phyloP scores from a whole-genome alignment of 306 rosid species.

The Dryas drummondii region DNA sequence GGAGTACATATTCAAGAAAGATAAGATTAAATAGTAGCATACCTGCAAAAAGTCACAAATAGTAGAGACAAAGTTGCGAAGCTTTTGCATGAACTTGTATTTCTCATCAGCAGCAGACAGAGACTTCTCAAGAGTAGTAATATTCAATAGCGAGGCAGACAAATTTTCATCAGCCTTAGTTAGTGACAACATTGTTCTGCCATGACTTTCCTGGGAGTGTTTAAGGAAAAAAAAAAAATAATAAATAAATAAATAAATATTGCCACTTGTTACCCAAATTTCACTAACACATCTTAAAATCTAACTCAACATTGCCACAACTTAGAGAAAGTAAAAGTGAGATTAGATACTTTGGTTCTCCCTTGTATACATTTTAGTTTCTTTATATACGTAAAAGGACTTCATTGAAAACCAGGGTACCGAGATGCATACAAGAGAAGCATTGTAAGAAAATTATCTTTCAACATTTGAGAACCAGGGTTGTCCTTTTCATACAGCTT shows the following conservation, averaged over 20 bases:
- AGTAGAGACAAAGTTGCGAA: conserved; percentile 65
- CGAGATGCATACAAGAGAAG: background rate
- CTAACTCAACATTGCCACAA: background rate
- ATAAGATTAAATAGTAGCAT: background rate
- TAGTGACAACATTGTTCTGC: conserved; percentile 55
- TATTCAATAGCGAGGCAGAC: conserved; percentile 72
- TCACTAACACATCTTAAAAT: background rate
- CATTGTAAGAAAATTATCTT: background rate
- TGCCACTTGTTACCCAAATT: background rate
- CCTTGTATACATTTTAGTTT: background rate
- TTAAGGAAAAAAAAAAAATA: background rate
- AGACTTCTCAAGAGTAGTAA: conserved; percentile 72
- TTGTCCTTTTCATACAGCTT: background rate
- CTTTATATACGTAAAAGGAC: background rate
- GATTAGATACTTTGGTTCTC: background rate
- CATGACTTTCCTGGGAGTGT: conserved; percentile 72
- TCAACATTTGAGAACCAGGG: background rate
- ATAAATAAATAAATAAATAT: background rate
- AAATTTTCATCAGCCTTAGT: conserved; percentile 65
- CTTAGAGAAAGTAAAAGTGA: background rate
- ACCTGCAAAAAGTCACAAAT: conserved; percentile 94
- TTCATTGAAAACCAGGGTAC: background rate
- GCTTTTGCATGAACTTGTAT: conserved; percentile 84
- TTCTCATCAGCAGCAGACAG: conserved; percentile 73
- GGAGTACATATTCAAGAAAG: background rate